These are phyloP conservation scores for Colletotrichum tropicicola DNA, from an alignment of 2,329 filamentous ascomycete genomes.

Conservation along the genomic window DNA sequence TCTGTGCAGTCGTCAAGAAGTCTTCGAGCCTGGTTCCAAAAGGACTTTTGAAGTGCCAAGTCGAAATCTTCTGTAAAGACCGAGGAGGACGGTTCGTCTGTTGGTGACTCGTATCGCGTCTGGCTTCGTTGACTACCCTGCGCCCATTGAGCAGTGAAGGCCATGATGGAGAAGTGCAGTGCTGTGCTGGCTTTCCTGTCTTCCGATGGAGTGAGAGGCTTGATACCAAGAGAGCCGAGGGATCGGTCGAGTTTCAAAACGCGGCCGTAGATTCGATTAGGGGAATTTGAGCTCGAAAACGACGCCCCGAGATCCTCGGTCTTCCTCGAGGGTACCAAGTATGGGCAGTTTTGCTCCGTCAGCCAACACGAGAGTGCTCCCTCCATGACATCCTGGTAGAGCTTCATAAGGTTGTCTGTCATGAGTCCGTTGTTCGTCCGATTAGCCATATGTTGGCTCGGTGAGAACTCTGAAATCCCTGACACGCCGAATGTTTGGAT, in stretches of 20 bases:
- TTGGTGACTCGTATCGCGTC: not conserved
- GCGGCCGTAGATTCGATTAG: conserved; percentile 54
- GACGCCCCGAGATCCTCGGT: conserved; percentile 33
- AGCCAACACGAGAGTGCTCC: conserved; percentile 63
- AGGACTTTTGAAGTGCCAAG: conserved; percentile 42
- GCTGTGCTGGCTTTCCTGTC: conserved; percentile 54
- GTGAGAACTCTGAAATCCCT: conserved; percentile 25
- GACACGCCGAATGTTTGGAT: not conserved
- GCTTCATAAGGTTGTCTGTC: conserved; percentile 52
- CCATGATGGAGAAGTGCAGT: conserved; percentile 58
- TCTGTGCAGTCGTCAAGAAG: conserved; percentile 45
- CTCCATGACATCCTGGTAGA: conserved; percentile 64
- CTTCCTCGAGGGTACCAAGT: conserved; percentile 33
- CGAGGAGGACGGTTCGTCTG: conserved; percentile 21
- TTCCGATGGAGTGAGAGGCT: conserved; percentile 49
- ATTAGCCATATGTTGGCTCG: conserved; percentile 35
- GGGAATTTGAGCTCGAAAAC: conserved; percentile 53
- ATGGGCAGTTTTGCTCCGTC: conserved; percentile 62
- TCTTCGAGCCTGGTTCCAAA: conserved; percentile 49
- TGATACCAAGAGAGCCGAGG: conserved; percentile 48
- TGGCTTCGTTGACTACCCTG: conserved; percentile 42
- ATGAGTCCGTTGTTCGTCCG: conserved; percentile 46
- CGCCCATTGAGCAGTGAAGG: conserved; percentile 62
- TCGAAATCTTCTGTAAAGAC: conserved; percentile 45
- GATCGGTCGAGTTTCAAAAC: conserved; percentile 57